phyloP scores from a whole-genome alignment of 1,284 basidiomycete species.

The Rhodotorula sp. region DNA sequence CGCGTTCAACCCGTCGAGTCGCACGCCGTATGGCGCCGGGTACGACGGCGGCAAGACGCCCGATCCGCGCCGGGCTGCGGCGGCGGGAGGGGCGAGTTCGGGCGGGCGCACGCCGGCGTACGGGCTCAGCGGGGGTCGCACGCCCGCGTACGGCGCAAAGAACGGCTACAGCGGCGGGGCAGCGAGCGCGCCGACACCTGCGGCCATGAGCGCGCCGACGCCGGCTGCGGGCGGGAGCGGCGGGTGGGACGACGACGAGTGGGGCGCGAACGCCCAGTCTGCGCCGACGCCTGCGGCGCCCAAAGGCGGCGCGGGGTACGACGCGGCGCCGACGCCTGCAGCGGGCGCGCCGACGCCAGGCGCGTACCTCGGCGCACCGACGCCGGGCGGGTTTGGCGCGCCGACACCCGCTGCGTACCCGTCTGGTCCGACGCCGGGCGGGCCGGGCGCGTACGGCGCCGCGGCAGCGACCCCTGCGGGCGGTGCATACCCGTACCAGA shows the following conservation, averaged over 20 bases:
- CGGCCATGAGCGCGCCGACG: slow-evolving; percentile 25
- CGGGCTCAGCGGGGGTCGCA: slow-evolving; percentile 47
- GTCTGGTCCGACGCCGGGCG: slow-evolving; percentile 53
- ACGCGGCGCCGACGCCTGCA: slow-evolving; percentile 29
- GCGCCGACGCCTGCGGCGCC: slow-evolving; percentile 49
- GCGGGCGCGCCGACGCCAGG: slow-evolving; percentile 44
- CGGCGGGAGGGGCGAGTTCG: neutral
- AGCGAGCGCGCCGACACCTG: slow-evolving; percentile 34
- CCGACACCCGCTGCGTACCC: slow-evolving; percentile 47
- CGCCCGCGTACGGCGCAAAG: slow-evolving; percentile 50
- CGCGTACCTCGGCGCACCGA: slow-evolving; percentile 40
- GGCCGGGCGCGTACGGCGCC: slow-evolving; percentile 45
- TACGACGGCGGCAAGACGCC: slow-evolving; percentile 18
- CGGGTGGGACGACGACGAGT: slow-evolving; percentile 32
- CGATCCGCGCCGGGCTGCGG: slow-evolving; percentile 37
- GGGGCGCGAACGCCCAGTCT: slow-evolving; percentile 23
- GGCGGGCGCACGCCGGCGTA: slow-evolving; percentile 41
- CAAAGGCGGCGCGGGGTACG: slow-evolving; percentile 4
- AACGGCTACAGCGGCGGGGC: slow-evolving; percentile 18
- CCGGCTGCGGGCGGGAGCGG: slow-evolving; percentile 21
- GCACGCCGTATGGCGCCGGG: slow-evolving; percentile 25
- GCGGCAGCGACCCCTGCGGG: slow-evolving; percentile 51
- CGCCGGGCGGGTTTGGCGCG: slow-evolving; percentile 28
- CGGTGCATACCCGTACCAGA: slow-evolving; percentile 36
- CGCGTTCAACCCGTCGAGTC: slow-evolving; percentile 37